These are phyloP conservation scores for Raddia distichophylla DNA, from an alignment of 176 grass and related monocot genomes.

Conservation along the genomic window DNA sequence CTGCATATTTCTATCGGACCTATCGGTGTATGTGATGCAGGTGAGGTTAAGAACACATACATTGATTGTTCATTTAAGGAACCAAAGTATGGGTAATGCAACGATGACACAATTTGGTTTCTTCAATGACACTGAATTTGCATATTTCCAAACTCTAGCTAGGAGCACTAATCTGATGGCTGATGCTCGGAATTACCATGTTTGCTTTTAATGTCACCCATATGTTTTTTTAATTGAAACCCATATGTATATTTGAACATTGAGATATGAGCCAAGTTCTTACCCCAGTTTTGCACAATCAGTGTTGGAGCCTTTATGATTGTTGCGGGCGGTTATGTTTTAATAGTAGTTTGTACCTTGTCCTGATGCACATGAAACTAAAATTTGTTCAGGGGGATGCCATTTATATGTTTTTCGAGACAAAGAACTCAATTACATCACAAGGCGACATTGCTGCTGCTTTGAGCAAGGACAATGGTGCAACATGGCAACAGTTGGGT, in stretches of 20 bases:
- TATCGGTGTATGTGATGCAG: not conserved
- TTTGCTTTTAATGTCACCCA: too few species aligned
- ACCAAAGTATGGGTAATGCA: not conserved
- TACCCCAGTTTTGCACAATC: not conserved
- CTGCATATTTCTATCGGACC: not conserved
- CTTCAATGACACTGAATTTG: not conserved
- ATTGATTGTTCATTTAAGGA: not conserved
- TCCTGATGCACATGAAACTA: not conserved
- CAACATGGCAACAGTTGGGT: slow-evolving; percentile 76
- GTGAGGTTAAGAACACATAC: not conserved
- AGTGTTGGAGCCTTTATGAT: too few species aligned
- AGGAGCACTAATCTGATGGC: not conserved
- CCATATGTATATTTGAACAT: not conserved
- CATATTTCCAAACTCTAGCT: not conserved
- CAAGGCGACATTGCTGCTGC: slow-evolving; percentile 91
- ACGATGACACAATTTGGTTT: not conserved
- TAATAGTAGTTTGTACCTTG: not conserved
- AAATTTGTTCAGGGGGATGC: slow-evolving; percentile 51
- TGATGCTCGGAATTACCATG: not conserved
- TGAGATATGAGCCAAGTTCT: not conserved
- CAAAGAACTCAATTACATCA: slow-evolving; percentile 67
- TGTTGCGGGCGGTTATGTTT: not conserved
- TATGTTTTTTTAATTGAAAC: too few species aligned
- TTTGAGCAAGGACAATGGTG: slow-evolving; percentile 75
- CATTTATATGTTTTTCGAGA: slow-evolving; percentile 92